Base-by-base conservation (phyloP, 139 green algal species). In the Coelastrella sp. region DNA sequence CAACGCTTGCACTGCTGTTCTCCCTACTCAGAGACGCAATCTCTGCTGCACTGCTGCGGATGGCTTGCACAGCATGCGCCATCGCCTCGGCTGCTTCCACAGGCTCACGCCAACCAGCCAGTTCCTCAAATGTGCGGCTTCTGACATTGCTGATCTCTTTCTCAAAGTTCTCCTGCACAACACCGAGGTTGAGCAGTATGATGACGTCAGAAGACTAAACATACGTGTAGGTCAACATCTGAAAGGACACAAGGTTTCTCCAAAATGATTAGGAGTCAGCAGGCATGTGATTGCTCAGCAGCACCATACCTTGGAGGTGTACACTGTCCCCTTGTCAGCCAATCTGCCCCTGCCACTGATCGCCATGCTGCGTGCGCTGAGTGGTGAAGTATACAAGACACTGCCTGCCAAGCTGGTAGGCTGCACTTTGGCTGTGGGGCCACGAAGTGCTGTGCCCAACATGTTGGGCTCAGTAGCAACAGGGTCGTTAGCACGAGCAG, bases 251-350 rank as follows among this genome's bases (percentile, higher is more conserved):
- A n/a, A n/a, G n/a, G n/a, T n/a, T n/a, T n/a, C n/a, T n/a, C n/a
- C n/a, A n/a, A n/a, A n/a, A n/a, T n/a, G n/a, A n/a, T n/a, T n/a
- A n/a, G n/a, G n/a, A n/a, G n/a, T n/a, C n/a, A n/a, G n/a, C n/a
- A n/a, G n/a, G n/a, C n/a, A n/a, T n/a, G n/a, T n/a, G n/a, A n/a
- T n/a, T n/a, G n/a, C n/a, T n/a, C n/a, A n/a, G n/a, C n/a, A n/a
- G n/a, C 45, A 13, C 1, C 32, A n/a, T 57, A 92, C 86, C 85
- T 88, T 90, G 37, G 74, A 81, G 15, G 72, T 81, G 60, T 93
- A 93, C 40, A 93, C 90, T 2, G 90, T 93, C 48, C 90, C 90
- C 15, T 66, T 74, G 6, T 93, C 87, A 60, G 78, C 88, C 40
- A 84, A 59, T 45, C 79, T 82, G 67, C 67, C 87, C 3, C 90